A percentile compares a stretch with the other conserved stretches of the same genome.
phyloP scores from a whole-genome alignment of 2,329 filamentous ascomycete species.

The Triangularia verruculosa region DNA sequence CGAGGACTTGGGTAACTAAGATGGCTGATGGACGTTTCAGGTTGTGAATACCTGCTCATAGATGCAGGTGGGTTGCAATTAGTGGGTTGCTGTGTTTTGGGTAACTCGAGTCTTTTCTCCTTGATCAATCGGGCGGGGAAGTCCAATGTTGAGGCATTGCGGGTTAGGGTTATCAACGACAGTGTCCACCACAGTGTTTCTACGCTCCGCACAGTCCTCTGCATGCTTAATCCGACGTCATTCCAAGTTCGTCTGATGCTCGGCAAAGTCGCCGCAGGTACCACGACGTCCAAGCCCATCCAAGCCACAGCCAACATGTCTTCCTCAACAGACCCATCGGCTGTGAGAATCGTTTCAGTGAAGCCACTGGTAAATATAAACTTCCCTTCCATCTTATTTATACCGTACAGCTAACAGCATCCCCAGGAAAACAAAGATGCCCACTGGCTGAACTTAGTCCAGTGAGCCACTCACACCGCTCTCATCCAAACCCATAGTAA shows the following conservation, averaged over 20 bases:
- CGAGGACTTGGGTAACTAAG: too few relatives aligned
- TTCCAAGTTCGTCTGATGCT: not conserved
- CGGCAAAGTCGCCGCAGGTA: not conserved
- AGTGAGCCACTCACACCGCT: not conserved
- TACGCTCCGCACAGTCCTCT: not conserved
- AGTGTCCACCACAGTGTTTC: not conserved
- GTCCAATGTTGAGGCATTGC: too few relatives aligned
- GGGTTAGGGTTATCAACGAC: not conserved
- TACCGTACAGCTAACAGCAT: not conserved
- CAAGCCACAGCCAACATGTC: not conserved
- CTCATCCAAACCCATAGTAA: not conserved
- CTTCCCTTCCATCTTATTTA: not conserved
- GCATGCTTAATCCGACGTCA: not conserved
- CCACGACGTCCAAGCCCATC: not conserved
- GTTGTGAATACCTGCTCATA: too few relatives aligned
- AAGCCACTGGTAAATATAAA: not conserved
- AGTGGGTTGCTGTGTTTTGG: too few relatives aligned
- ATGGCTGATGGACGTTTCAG: too few relatives aligned
- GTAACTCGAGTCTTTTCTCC: not conserved
- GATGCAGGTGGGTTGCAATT: too few relatives aligned
- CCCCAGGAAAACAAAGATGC: constrained; percentile 10
- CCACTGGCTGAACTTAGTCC: constrained; percentile 12
- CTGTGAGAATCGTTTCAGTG: not conserved
- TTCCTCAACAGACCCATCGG: not conserved
- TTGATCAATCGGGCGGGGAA: too few relatives aligned